Conservation (phyloP, 2,329 filamentous ascomycete species). For the Drechslerella stenobrocha region DNA sequence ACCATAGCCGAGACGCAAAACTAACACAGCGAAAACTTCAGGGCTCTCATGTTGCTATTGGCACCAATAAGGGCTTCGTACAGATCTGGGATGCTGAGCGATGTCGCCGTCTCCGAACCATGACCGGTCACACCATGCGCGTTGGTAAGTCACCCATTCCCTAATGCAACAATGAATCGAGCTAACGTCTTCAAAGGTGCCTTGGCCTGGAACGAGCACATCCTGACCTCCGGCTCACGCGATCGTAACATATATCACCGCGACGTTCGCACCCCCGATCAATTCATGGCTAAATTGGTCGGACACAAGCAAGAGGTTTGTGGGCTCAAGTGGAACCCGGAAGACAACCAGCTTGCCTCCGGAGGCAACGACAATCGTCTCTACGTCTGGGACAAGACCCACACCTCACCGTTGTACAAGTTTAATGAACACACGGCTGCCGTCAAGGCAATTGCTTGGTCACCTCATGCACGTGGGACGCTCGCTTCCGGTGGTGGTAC, state of each 20-base stretch:
- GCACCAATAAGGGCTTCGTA: constrained; percentile 89
- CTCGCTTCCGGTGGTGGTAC: constrained; percentile 96
- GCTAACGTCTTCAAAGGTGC: constrained; percentile 58
- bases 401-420: constrained; percentile 87
- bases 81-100: constrained; percentile 97
- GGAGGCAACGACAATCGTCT: constrained; percentile 99
- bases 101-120: constrained; percentile 81
- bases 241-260: constrained; percentile 94
- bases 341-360: constrained; percentile 90
- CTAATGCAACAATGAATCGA: not conserved
- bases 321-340: constrained; percentile 93
- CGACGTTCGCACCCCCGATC: constrained; percentile 88
- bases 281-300: constrained; percentile 81
- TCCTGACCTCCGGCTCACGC: constrained; percentile 89
- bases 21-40: constrained; percentile 52
- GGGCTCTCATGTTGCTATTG: constrained; percentile 92
- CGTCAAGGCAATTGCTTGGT: constrained; percentile 98
- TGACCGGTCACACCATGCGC: constrained; percentile 92
- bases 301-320: constrained; percentile 99
- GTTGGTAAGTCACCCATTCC: constrained; percentile 64
- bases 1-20: constrained; percentile 40
- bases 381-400: constrained; percentile 96
- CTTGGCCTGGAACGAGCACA: constrained; percentile 96
- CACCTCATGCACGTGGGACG: constrained; percentile 88
- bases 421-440: constrained; percentile 94